Conservation (phyloP, 208 protist genomes). For the Phytomonas sp. region DNA sequence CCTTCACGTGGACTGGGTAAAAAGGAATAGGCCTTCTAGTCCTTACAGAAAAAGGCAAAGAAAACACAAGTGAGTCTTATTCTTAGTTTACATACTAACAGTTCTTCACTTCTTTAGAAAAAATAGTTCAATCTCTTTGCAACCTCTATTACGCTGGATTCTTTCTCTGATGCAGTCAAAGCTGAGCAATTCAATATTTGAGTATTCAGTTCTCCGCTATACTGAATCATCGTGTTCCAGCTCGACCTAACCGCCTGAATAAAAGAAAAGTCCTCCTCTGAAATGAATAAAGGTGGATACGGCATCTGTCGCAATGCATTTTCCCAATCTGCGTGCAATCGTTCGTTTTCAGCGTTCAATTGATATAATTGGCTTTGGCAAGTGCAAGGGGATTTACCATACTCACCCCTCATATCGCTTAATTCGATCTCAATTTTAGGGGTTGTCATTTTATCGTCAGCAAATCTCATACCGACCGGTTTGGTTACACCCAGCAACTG, state of each 20-base stretch:
- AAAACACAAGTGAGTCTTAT: background rate
- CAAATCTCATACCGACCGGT: background rate
- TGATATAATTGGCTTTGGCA: background rate
- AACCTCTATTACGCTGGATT: background rate
- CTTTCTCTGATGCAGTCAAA: background rate
- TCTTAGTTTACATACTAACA: background rate
- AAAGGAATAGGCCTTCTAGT: background rate
- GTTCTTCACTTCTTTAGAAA: background rate
- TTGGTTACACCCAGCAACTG: background rate
- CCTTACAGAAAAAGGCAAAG: background rate
- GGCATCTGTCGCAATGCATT: background rate
- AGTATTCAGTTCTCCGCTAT: background rate
- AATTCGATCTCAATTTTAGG: background rate
- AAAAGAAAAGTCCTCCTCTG: background rate
- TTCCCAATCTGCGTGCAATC: background rate
- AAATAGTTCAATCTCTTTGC: background rate
- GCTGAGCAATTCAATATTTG: background rate
- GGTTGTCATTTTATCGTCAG: background rate
- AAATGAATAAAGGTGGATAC: background rate
- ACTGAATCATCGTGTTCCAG: background rate
- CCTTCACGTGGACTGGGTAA: background rate
- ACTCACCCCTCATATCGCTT: background rate
- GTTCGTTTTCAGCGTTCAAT: background rate
- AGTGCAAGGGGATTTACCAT: background rate
- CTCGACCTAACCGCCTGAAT: background rate